Evolutionary conservation across 371 early-diverging fungal genomes (phyloP).

Genomic region (Thermomucor indicae-seudaticae): DNA sequence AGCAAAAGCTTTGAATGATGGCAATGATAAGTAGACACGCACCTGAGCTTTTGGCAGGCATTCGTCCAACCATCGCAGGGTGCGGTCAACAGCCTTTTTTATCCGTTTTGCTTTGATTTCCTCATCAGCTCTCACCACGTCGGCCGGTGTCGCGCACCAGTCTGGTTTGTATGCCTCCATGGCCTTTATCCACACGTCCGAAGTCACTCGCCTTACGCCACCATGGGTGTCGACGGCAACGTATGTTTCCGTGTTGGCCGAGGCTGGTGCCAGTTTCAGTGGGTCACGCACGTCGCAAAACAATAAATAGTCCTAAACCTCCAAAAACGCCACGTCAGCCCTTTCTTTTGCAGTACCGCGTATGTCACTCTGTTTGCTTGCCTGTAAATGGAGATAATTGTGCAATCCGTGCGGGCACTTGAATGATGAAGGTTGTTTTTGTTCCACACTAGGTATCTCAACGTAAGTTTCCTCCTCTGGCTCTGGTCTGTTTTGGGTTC

Average conservation of each 20-base stretch:
- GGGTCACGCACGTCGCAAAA: constrained; percentile 70
- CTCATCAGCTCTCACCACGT: constrained; percentile 37
- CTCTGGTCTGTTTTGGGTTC: background rate
- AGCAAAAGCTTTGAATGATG: background rate
- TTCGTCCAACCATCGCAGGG: constrained; percentile 56
- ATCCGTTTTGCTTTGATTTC: constrained; percentile 57
- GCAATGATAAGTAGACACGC: background rate
- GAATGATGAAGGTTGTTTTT: constrained; percentile 41
- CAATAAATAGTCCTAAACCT: constrained; percentile 36
- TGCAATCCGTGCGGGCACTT: constrained; percentile 52
- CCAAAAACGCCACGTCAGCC: constrained; percentile 5
- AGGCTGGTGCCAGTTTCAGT: constrained; percentile 30
- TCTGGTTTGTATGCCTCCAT: constrained; percentile 54
- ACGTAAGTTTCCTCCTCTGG: background rate
- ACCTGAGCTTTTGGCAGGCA: constrained; percentile 27
- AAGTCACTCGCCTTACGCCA: constrained; percentile 58
- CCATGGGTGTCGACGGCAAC: constrained; percentile 65
- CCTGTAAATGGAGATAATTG: constrained; percentile 51
- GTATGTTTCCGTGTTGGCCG: constrained; percentile 59
- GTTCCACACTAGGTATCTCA: constrained; percentile 27
- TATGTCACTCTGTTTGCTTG: too few relatives aligned
- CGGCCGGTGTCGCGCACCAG: constrained; percentile 41
- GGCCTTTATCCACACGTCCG: constrained; percentile 47
- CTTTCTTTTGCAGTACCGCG: too few relatives aligned
- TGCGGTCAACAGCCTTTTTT: constrained; percentile 61